These are phyloP conservation scores for Straminergon stramineum DNA, from an alignment of 225 moss, liverwort and hornwort genomes.

Conservation along the genomic window DNA sequence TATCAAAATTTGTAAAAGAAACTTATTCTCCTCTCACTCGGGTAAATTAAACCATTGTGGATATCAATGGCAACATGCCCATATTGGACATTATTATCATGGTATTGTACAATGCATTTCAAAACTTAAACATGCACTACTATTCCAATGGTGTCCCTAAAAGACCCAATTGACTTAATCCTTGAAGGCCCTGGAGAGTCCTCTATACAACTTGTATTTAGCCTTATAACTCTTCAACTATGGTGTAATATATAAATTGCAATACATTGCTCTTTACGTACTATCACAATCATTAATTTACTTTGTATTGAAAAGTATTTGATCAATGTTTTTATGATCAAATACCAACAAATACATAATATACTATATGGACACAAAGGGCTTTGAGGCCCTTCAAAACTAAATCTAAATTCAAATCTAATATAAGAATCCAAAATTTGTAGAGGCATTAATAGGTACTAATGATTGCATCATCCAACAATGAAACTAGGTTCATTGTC, in stretches of 20 bases:
- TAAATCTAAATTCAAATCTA: not conserved
- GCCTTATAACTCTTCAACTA: no score
- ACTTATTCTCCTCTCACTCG: fast-evolving
- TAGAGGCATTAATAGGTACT: not conserved
- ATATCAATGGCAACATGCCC: not conserved
- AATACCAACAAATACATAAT: no score
- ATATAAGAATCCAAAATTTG: not conserved
- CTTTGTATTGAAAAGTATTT: no score
- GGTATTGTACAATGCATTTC: not conserved
- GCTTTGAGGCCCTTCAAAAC: no score
- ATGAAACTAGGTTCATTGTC: not conserved
- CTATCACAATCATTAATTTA: no score
- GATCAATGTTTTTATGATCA: no score
- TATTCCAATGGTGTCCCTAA: fast-evolving
- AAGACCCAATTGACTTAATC: not conserved
- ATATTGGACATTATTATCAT: not conserved
- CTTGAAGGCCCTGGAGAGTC: no score
- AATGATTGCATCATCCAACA: not conserved
- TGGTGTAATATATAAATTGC: no score
- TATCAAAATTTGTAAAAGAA: not conserved
- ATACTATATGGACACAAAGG: no score
- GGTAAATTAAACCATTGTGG: fast-evolving
- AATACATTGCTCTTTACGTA: no score
- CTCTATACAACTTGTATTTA: no score
- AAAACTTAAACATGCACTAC: not conserved